Conservation (phyloP, 805 yeast genomes). For the Torulaspora quercuum region DNA sequence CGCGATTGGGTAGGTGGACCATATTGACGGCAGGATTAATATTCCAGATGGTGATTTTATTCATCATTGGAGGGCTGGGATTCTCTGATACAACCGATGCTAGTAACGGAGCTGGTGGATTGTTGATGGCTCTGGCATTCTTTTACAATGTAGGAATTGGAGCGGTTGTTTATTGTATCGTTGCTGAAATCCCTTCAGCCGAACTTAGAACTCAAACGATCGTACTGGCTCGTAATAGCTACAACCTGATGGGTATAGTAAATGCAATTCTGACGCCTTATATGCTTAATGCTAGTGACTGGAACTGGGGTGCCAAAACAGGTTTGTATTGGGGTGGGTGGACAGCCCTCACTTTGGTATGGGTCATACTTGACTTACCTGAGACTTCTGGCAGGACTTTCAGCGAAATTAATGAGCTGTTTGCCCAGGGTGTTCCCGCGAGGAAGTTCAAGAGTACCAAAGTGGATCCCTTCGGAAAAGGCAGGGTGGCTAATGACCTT, state of each 20-base stretch:
- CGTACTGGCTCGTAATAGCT: conserved; percentile 40
- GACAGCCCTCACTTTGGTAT: conserved; percentile 34
- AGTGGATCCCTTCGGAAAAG: conserved; percentile 38
- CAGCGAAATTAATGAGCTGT: conserved; percentile 58
- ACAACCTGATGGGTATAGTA: conserved; percentile 37
- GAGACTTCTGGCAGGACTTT: conserved; percentile 57
- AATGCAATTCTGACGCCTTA: conserved; percentile 44
- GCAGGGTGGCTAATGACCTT: not conserved
- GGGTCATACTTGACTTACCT: conserved; percentile 53
- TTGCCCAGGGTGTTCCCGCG: conserved; percentile 43
- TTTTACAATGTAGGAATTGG: conserved; percentile 45
- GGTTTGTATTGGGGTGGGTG: conserved; percentile 46
- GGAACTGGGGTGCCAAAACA: conserved; percentile 49
- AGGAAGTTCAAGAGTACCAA: conserved; percentile 43
- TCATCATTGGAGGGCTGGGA: conserved; percentile 46
- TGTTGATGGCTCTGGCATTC: conserved; percentile 46
- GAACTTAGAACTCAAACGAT: conserved; percentile 43
- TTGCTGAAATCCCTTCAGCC: conserved; percentile 43
- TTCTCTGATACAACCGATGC: conserved; percentile 28
- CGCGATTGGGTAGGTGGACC: conserved; percentile 17
- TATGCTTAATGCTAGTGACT: conserved; percentile 47
- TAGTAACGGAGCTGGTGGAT: conserved; percentile 47
- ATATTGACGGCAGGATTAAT: conserved; percentile 18
- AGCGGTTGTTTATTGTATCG: conserved; percentile 42
- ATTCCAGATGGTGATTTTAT: conserved; percentile 36